Conservation (phyloP, 2,329 filamentous ascomycete species). For the Fusarium sp. region DNA sequence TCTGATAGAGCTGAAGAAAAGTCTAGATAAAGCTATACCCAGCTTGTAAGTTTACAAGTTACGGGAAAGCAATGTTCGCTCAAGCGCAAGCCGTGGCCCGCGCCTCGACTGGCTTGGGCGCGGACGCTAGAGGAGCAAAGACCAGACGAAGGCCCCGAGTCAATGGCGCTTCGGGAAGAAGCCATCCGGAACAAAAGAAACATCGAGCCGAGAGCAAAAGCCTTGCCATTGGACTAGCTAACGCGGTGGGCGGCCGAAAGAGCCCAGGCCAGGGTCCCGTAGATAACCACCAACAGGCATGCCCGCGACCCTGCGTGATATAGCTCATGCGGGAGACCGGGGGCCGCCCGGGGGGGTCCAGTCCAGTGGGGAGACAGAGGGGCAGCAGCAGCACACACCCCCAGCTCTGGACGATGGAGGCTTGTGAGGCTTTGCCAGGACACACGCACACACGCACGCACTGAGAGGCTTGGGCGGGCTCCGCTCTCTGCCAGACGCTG, state of each 20-base stretch:
- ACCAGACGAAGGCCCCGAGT: neutral
- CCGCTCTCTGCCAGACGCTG: neutral
- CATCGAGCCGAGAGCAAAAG: neutral
- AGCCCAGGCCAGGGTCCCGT: neutral
- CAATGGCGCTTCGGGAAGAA: neutral
- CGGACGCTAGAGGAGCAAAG: neutral
- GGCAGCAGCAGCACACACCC: neutral
- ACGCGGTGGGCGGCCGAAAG: neutral
- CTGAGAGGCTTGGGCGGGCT: neutral
- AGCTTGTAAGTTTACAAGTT: neutral
- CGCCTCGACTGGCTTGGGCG: neutral
- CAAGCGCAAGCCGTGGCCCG: neutral
- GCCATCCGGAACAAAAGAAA: neutral
- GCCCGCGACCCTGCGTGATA: neutral
- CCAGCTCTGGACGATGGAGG: neutral
- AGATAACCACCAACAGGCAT: neutral
- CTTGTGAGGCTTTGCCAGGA: neutral
- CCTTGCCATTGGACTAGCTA: neutral
- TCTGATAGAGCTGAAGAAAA: neutral
- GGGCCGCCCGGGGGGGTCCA: neutral
- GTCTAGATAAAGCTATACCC: neutral
- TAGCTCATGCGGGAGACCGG: slow-evolving; percentile 3
- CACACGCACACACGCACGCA: neutral
- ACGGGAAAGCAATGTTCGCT: neutral
- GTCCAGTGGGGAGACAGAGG: neutral